phyloP scores from a whole-genome alignment of 345 rosid species.

The Euphorbia lathyris region DNA sequence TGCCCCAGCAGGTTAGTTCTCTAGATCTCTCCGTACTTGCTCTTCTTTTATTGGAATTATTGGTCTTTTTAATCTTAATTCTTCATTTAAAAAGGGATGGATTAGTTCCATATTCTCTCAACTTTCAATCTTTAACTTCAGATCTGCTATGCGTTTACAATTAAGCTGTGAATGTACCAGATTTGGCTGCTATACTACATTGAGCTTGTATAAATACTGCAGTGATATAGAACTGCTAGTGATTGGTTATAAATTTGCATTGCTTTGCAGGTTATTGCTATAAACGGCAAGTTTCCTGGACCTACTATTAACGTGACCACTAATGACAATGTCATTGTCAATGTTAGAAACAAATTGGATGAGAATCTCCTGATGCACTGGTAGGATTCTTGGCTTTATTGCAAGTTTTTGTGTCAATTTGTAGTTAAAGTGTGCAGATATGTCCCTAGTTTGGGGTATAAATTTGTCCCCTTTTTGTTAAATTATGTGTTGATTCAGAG shows the following conservation, averaged over 20 bases:
- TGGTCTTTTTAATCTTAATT: constrained; percentile 19
- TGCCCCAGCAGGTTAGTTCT: constrained; percentile 75
- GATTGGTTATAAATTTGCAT: constrained; percentile 23
- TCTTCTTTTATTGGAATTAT: constrained; percentile 18
- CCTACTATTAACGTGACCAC: constrained; percentile 89
- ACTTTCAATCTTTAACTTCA: constrained; percentile 43
- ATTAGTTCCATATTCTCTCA: constrained; percentile 24
- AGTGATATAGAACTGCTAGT: constrained; percentile 13
- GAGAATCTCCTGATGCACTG: constrained; percentile 83
- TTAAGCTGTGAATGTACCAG: constrained; percentile 5
- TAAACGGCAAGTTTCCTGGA: constrained; percentile 88
- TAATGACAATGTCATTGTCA: constrained; percentile 75
- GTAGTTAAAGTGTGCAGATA: not conserved
- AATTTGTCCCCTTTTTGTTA: not conserved
- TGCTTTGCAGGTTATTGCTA: constrained; percentile 81
- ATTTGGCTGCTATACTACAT: constrained; percentile 14
- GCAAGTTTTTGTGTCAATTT: not conserved
- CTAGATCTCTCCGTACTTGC: constrained; percentile 30
- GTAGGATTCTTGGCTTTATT: constrained; percentile 35
- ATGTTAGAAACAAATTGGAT: constrained; percentile 86
- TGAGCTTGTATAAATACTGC: constrained; percentile 13
- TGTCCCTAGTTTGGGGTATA: not conserved
- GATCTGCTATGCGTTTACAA: constrained; percentile 33
- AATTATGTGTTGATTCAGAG: not conserved
- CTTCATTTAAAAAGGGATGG: constrained; percentile 19